Evolutionary conservation across 495 filamentous ascomycete species (phyloP).

Genomic region (Cercophora samala): DNA sequence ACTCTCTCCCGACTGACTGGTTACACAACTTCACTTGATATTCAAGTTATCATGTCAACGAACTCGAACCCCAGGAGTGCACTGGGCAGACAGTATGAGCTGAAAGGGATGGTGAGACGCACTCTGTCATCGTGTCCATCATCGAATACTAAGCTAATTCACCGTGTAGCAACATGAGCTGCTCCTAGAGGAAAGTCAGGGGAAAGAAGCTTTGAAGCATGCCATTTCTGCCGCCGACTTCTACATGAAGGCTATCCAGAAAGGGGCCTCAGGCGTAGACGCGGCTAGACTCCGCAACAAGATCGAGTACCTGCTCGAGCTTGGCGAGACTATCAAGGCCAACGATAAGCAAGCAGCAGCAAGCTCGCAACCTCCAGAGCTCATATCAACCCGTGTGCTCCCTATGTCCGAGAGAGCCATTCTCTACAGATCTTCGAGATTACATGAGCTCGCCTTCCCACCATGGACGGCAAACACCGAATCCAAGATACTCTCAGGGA

Average conservation of each 20-base stretch:
- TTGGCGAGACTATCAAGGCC: slow-evolving; percentile 71
- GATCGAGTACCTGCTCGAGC: slow-evolving; percentile 61
- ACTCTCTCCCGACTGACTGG: not conserved
- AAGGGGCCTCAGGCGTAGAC: slow-evolving; percentile 51
- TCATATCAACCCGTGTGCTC: slow-evolving; percentile 59
- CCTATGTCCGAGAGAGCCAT: slow-evolving; percentile 75
- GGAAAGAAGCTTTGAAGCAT: slow-evolving; percentile 65
- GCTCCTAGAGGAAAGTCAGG: slow-evolving; percentile 51
- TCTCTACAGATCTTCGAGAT: slow-evolving; percentile 67
- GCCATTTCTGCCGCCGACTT: slow-evolving; percentile 72
- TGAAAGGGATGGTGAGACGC: not conserved
- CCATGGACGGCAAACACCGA: slow-evolving; percentile 68
- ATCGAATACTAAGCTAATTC: slow-evolving; percentile 27
- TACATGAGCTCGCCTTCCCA: slow-evolving; percentile 77
- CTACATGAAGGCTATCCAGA: slow-evolving; percentile 68
- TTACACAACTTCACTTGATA: not conserved
- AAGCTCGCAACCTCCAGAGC: slow-evolving; percentile 36
- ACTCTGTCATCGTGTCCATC: not conserved
- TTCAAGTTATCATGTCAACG: not conserved
- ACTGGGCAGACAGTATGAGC: not conserved
- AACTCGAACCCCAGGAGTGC: not conserved
- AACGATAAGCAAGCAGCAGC: slow-evolving; percentile 24
- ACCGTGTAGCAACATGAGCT: slow-evolving; percentile 58
- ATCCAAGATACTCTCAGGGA: slow-evolving; percentile 49
- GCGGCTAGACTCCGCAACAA: slow-evolving; percentile 58